Base-by-base conservation (phyloP, 129 eudicot genomes). In the Saussurea involucrata region DNA sequence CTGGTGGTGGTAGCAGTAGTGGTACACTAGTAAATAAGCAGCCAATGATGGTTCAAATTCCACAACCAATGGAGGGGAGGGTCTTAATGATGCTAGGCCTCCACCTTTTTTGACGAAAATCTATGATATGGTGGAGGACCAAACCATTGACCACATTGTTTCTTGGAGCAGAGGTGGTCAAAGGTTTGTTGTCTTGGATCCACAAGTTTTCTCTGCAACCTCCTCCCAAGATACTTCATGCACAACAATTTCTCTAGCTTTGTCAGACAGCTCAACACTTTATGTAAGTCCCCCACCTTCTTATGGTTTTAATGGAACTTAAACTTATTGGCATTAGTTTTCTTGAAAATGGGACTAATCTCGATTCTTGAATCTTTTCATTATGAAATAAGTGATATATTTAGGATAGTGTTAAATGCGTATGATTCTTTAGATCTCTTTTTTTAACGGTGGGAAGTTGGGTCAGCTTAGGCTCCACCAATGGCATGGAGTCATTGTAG, bases 241-340 rank as follows among this genome's bases (percentile, higher is more conserved):
- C 98, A 95, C 74, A 87, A 80, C 55, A 95, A 95, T 58, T 94
- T 95, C 89, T 95, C 98, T 8, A 95, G 98, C 85, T 95, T 95
- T 85, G 96, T 95, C 9, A 91, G 98, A 74, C 98, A 95, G 85
- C 97, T 95, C 24, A 91, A 95, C 75, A 95, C 98, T 81, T 95
- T n/a, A 95, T 83, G 98, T 95, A 78, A 89, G 98, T 74, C 3
- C 24, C 21, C 2, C 46, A 76, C 2, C 66, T 9, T 60, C 18
- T 33, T 27, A 42, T 5, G 6, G 11, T 28, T 37, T n/a, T 68
- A 70, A 2, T n/a, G n/a, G n/a, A n/a, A n/a, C 13, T 75, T 61
- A 0, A 44, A 13, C 5, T 4, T 37, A 4, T 5, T 49, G 58
- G 58, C 8, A 3, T 4, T 20, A 17, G 58, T 49, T 49, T 49